Evolutionary conservation across 106 monocot species (phyloP).

Genomic region (Dendrobium chrysotoxum): DNA sequence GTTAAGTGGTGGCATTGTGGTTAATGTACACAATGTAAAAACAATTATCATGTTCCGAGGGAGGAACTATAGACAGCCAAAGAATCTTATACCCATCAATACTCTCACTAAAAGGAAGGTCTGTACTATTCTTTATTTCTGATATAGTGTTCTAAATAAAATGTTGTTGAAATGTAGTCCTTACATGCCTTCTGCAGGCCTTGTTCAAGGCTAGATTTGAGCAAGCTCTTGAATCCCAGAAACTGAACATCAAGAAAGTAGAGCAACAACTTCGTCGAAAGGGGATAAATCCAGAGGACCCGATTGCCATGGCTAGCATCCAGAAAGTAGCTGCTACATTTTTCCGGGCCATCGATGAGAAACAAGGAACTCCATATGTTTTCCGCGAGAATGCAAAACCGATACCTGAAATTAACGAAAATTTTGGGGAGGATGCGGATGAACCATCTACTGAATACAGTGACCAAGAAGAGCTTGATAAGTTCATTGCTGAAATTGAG

Average conservation of each 20-base stretch:
- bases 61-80: slow-evolving; percentile 94
- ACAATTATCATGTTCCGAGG: slow-evolving; percentile 99
- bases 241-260: slow-evolving; percentile 91
- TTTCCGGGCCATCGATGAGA: slow-evolving; percentile 96
- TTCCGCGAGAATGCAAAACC: slow-evolving; percentile 31
- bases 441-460: slow-evolving; percentile 70
- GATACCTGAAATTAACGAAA: slow-evolving; percentile 10
- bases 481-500: slow-evolving; percentile 91
- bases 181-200: slow-evolving; percentile 39
- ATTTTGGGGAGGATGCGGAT: slow-evolving; percentile 14
- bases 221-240: slow-evolving; percentile 96
- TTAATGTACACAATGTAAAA: slow-evolving; percentile 91
- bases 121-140: background rate
- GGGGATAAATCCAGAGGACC: slow-evolving; percentile 94
- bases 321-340: slow-evolving; percentile 94
- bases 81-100: slow-evolving; percentile 93
- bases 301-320: slow-evolving; percentile 93
- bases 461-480: slow-evolving; percentile 97
- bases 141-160: background rate
- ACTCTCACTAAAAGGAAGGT: slow-evolving; percentile 99
- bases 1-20: slow-evolving; percentile 92
- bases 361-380: slow-evolving; percentile 93
- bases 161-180: background rate
- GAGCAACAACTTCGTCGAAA: slow-evolving; percentile 81
- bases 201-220: slow-evolving; percentile 98